phyloP scores from a whole-genome alignment of 495 filamentous ascomycete genomes.

The Aspergillus sclerotiicarbonarius region DNA sequence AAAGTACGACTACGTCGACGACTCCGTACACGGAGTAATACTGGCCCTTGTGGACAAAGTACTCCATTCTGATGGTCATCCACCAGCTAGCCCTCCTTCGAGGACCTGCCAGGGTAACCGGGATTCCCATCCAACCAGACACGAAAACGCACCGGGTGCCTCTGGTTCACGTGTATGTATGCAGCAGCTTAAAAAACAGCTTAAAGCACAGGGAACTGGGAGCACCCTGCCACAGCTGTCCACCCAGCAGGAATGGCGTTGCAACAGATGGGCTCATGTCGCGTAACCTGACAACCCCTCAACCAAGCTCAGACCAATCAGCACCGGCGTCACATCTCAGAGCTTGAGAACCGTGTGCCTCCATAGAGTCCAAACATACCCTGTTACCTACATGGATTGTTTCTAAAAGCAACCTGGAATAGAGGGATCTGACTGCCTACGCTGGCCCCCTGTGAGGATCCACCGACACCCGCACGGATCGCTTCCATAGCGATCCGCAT shows the following conservation, averaged over 20 bases:
- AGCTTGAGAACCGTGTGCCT: not conserved
- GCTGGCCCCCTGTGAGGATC: slow-evolving; percentile 16
- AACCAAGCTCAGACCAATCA: not conserved
- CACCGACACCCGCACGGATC: slow-evolving; percentile 20
- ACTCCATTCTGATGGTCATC: not conserved
- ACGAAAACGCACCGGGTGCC: not conserved
- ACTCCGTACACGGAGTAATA: not conserved
- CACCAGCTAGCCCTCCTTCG: not conserved
- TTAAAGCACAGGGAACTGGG: not conserved
- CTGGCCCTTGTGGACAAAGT: not conserved
- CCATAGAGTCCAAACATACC: not conserved
- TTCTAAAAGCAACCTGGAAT: not conserved
- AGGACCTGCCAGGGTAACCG: not conserved
- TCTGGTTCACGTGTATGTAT: slow-evolving; percentile 10
- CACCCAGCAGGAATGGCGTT: not conserved
- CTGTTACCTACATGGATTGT: not conserved
- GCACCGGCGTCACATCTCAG: not conserved
- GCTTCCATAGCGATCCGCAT: slow-evolving; percentile 21
- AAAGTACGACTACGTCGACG: not conserved
- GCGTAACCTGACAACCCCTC: slow-evolving; percentile 2
- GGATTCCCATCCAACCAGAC: not conserved
- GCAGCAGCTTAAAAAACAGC: not conserved
- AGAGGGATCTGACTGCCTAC: not conserved
- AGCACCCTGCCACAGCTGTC: not conserved
- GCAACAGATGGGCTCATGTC: slow-evolving; percentile 1